phyloP scores from a whole-genome alignment of 164 flowering plant genomes.

The Echeveria elegans region DNA sequence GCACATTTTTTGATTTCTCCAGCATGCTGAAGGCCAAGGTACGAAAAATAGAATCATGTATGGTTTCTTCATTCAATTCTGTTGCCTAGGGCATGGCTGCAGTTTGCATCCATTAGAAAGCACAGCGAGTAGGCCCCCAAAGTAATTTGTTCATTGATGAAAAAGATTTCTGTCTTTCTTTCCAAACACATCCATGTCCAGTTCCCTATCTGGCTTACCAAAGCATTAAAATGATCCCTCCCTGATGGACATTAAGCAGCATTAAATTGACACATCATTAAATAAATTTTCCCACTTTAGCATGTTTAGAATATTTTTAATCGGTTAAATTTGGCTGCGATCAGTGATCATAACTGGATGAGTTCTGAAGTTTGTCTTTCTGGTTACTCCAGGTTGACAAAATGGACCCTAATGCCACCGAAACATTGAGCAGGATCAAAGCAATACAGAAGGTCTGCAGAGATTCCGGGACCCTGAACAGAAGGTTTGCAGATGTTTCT shows the following conservation, averaged over 20 bases:
- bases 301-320: no score
- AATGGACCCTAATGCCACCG: conserved; percentile 58
- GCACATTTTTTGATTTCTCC: conserved; percentile 82
- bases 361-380: neutral
- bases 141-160: no score
- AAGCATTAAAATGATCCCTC: no score
- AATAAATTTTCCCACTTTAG: no score
- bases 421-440: conserved; percentile 48
- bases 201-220: no score
- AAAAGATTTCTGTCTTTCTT: no score
- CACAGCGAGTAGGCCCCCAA: neutral
- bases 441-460: conserved; percentile 52
- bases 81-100: neutral
- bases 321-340: neutral
- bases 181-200: no score
- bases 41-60: conserved; percentile 9
- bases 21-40: conserved; percentile 77
- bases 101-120: no score
- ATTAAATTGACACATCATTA: neutral
- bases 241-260: no score
- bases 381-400: conserved; percentile 41
- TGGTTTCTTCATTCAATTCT: neutral
- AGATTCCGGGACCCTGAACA: conserved; percentile 45
- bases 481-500: conserved; percentile 27
- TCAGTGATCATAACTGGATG: neutral